Evolutionary conservation across 31 red algal genomes (phyloP), one percentile per base, ranked within the genome.

Genomic region (Endocladia muricata): DNA sequence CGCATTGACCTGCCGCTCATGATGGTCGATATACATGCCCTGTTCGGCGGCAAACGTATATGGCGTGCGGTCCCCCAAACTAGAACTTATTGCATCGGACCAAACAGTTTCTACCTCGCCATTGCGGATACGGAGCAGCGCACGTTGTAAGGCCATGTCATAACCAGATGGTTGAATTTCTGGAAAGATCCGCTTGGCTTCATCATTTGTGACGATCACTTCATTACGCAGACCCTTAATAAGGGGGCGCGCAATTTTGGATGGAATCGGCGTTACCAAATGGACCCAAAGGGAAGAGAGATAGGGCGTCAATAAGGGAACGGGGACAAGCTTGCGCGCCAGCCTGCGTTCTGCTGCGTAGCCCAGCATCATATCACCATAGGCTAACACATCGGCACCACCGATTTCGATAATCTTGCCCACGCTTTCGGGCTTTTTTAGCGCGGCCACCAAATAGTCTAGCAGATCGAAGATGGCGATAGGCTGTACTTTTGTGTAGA

Each of bases 231-330:
- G 15, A 26, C 67, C 55, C 8, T 72, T 26, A 8, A 72, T 26
- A 26, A 72, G 67, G 8, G 15, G 11, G 11, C 41, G 29, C 15
- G 67, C 67, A 9, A 72, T 11, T 56, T 9, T 9, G 30, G 44
- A 72, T 17, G 11, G 15, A 15, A 30, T 47, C 39, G 39, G 11
- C 8, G 67, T 72, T 11, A 72, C 15, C 9, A 72, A 25, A 15
- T 72, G 15, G 37, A 72, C n/a, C 67, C 67, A 72, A 15, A 13
- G 41, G 55, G 67, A 72, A 9, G 67, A 72, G 11, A 72, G 55
- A 11, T 26, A 11, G 19, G 67, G 67, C 15, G 36, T 72, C 15
- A 72, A n/a, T 17, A 72, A n/a, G 44, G 67, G 67, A 44, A 72
- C 67, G 15, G 41, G 41, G 19, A 72, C 8, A 39, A 72, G 44